Percentiles rank a stretch among this genome's conserved stretches.
These are phyloP conservation scores for Beta lomatogona DNA, from an alignment of 179 eudicot species.

Conservation along the genomic window DNA sequence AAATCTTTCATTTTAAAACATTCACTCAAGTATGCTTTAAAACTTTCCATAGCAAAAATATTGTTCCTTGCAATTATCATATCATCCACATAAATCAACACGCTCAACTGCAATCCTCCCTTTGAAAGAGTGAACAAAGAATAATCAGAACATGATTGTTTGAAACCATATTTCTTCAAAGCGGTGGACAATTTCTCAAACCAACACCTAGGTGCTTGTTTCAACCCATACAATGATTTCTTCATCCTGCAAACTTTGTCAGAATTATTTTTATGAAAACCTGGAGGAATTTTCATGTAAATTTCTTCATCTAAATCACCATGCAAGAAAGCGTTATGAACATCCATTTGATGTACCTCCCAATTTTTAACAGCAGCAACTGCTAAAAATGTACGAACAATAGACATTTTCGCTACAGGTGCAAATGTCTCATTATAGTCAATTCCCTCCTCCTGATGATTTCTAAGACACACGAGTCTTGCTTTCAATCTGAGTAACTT, in stretches of 20 bases:
- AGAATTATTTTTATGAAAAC: neutral
- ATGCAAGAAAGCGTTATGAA: neutral
- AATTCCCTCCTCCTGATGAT: neutral
- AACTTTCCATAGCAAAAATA: neutral
- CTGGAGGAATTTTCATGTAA: neutral
- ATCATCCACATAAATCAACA: neutral
- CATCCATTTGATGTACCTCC: neutral
- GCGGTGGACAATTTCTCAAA: neutral
- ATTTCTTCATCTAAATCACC: neutral
- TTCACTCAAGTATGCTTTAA: neutral
- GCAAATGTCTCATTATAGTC: neutral
- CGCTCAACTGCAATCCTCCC: neutral
- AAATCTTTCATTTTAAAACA: conserved; percentile 13
- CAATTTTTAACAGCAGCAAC: neutral
- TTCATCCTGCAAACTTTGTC: neutral
- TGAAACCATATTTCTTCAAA: neutral
- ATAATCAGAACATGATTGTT: neutral
- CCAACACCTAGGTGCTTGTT: conserved; percentile 2
- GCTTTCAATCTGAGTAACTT: neutral
- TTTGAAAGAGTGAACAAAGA: neutral
- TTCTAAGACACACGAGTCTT: neutral
- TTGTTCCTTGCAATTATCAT: neutral
- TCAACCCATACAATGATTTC: neutral
- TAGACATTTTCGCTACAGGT: neutral
- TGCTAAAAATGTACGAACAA: neutral